Evolutionary conservation across 352 stramenopile genomes (phyloP).

Genomic region (Peronospora destructor): DNA sequence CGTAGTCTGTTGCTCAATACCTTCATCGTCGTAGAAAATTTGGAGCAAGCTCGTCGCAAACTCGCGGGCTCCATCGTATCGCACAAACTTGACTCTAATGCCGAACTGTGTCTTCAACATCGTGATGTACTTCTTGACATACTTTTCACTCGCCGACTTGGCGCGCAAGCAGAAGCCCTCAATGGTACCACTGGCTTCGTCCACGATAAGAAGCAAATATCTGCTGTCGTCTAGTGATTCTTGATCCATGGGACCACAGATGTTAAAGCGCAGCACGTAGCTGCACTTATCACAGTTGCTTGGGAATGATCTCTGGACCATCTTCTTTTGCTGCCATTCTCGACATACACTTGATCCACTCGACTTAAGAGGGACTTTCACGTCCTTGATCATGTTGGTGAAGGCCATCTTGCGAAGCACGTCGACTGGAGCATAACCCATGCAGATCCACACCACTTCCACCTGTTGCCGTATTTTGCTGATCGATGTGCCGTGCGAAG

Average conservation of each 20-base stretch:
- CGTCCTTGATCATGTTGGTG: slow-evolving; percentile 1
- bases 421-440: not conserved
- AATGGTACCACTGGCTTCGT: no score
- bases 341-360: not conserved
- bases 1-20: not conserved
- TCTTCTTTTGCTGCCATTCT: not conserved
- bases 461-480: not conserved
- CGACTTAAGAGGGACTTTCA: no score
- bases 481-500: not conserved
- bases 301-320: not conserved
- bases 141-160: no score
- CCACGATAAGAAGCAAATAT: no score
- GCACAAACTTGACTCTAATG: no score
- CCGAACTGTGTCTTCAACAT: no score
- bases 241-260: no score
- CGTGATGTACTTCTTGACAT: no score
- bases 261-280: slow-evolving; percentile 1
- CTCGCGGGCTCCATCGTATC: no score
- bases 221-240: no score
- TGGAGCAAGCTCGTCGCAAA: not conserved
- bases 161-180: no score
- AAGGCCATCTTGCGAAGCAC: slow-evolving; percentile 1
- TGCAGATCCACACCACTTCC: not conserved
- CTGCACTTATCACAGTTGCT: not conserved
- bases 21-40: not conserved